Evolutionary conservation across 495 filamentous ascomycete genomes (phyloP), one percentile per base, ranked within the genome.

Genomic region (Penicillium dipodomyicola): DNA sequence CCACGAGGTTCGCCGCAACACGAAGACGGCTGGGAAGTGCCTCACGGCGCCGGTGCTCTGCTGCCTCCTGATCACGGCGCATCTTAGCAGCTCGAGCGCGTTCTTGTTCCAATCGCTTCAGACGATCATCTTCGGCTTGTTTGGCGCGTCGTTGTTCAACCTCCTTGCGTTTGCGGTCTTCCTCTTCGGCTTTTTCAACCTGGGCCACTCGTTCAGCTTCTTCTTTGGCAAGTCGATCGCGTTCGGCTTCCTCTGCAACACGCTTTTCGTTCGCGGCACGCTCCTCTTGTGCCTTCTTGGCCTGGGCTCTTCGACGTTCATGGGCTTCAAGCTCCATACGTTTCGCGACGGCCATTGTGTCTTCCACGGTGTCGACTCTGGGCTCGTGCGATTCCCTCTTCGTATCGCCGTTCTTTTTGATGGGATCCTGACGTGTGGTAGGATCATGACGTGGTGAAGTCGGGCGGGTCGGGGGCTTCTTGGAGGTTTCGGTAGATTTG

Each of bases 11-110:
- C 3, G 79, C 78, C 49, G 78, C 74, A 44, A 73, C 64, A 30
- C 78, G 73, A 33, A 83, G 72, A 43, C 76, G 70, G 46, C 72
- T 76, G 10, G 80, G 80, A 14, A 84, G 69, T 49, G 81, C 82
- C 61, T 88, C 82, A 44, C 81, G 77, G 23, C 82, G 82, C 40
- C 76, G 80, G 52, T 74, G 75, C 62, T 86, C 82, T 56, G 77
- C 76, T 54, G 81, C 79, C 60, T 82, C 77, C 32, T 75, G 76
- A 35, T 81, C 80, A 30, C 73, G 73, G 30, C 79, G 79, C 49
- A 78, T 61, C 53, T 74, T 75, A 27, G 74, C 71, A 14, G 78
- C 68, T 12, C 77, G 76, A 57, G 72, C 65, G 11, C 85, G 82
- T 71, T 88, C 84, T 67, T 78, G 69, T 61, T 87, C 84, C 12